Evolutionary conservation across 306 rosid genomes (phyloP).

Genomic region (Prunus campanulata): DNA sequence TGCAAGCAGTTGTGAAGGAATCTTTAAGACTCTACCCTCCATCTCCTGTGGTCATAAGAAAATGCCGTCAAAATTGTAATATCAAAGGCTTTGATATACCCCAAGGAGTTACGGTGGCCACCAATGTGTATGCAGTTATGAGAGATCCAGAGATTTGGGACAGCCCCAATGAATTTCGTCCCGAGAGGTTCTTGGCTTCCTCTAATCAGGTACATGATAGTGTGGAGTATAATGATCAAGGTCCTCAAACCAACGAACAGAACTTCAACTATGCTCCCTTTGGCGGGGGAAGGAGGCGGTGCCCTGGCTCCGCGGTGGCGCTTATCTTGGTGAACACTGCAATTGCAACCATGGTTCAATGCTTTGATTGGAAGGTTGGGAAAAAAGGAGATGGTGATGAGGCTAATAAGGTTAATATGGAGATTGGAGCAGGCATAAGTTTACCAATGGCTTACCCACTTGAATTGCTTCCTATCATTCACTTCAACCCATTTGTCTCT

Average conservation of each 20-base stretch:
- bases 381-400: conserved; percentile 28
- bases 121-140: conserved; percentile 53
- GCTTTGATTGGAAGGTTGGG: conserved; percentile 55
- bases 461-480: conserved; percentile 13
- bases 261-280: conserved; percentile 42
- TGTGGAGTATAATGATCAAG: conserved; percentile 4
- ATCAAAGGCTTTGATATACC: conserved; percentile 41
- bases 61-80: conserved; percentile 39
- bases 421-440: conserved; percentile 44
- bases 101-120: conserved; percentile 36
- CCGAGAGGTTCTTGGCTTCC: conserved; percentile 41
- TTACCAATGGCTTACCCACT: conserved; percentile 38
- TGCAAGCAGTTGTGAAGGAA: conserved; percentile 50
- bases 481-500: conserved; percentile 16
- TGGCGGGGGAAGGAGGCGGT: conserved; percentile 50
- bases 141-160: conserved; percentile 46
- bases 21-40: conserved; percentile 44
- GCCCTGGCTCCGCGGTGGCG: conserved; percentile 46
- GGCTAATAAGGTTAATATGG: conserved; percentile 32
- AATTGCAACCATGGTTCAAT: conserved; percentile 51
- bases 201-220: neutral
- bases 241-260: conserved; percentile 2
- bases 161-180: conserved; percentile 35
- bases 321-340: conserved; percentile 28
- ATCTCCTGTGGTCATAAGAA: conserved; percentile 34